These are phyloP conservation scores for Brettanomyces anomalus DNA, from an alignment of 805 yeast species.

Conservation along the genomic window DNA sequence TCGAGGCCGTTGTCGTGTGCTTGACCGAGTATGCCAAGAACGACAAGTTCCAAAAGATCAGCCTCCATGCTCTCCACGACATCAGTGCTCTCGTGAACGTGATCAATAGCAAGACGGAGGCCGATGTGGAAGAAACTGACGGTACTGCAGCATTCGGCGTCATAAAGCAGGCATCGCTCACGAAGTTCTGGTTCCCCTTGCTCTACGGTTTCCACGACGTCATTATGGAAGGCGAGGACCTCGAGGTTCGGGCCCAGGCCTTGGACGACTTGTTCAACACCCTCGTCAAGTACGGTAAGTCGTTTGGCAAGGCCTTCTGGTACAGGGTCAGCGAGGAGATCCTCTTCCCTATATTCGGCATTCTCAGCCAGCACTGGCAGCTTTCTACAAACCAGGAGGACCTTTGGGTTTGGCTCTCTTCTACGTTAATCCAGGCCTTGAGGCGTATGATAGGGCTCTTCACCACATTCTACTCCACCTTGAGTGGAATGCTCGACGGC, in stretches of 20 bases:
- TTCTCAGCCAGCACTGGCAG: conserved; percentile 69
- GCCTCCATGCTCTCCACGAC: conserved; percentile 73
- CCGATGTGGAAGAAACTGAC: no score
- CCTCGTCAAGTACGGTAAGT: conserved; percentile 67
- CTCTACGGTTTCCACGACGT: conserved; percentile 77
- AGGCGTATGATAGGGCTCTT: conserved; percentile 80
- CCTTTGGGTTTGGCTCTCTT: conserved; percentile 90
- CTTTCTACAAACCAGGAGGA: conserved; percentile 65
- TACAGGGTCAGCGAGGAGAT: conserved; percentile 65
- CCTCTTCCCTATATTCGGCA: conserved; percentile 83
- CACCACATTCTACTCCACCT: conserved; percentile 69
- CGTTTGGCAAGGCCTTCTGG: conserved; percentile 76
- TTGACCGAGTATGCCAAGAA: conserved; percentile 80
- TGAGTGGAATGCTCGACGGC: conserved; percentile 68
- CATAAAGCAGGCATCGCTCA: conserved; percentile 35
- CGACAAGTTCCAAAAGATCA: conserved; percentile 66
- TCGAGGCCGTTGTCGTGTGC: conserved; percentile 57
- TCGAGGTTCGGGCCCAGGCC: conserved; percentile 89
- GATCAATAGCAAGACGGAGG: no score
- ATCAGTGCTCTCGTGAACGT: conserved; percentile 53
- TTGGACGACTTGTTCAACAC: conserved; percentile 75
- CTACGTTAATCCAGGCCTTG: conserved; percentile 92
- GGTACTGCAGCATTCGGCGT: no score
- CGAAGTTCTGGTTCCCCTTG: conserved; percentile 79
- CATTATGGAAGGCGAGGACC: conserved; percentile 86